Conservation (phyloP, 1,284 basidiomycete genomes). For the Rugosomyces carneus region DNA sequence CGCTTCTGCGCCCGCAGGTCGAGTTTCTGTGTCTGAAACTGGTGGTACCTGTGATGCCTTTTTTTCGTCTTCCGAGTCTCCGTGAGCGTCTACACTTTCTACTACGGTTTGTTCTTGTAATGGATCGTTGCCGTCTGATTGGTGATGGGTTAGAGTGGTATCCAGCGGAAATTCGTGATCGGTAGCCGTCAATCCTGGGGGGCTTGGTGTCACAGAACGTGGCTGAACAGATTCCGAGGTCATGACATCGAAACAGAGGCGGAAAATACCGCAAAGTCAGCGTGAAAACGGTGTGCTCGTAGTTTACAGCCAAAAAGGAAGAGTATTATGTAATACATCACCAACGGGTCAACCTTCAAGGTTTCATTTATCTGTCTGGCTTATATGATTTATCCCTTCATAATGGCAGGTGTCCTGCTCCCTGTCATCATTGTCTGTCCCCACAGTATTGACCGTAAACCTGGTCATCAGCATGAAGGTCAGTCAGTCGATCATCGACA, state of each 20-base stretch:
- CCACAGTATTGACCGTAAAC: too few relatives aligned
- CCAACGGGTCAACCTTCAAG: too few relatives aligned
- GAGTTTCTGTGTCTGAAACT: not conserved
- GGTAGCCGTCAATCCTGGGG: not conserved
- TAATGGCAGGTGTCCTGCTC: too few relatives aligned
- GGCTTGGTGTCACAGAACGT: not conserved
- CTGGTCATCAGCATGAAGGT: too few relatives aligned
- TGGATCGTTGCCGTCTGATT: slow-evolving; percentile 7
- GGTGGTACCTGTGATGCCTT: not conserved
- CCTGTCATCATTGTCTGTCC: too few relatives aligned
- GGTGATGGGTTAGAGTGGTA: not conserved
- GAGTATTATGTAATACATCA: too few relatives aligned
- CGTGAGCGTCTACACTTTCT: slow-evolving; percentile 10
- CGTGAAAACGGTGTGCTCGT: too few relatives aligned
- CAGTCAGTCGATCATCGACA: too few relatives aligned
- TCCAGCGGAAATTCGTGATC: not conserved
- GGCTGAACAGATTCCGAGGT: slow-evolving; percentile 11
- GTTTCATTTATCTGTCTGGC: too few relatives aligned
- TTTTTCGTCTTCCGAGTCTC: slow-evolving; percentile 4
- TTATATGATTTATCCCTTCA: too few relatives aligned
- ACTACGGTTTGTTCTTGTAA: slow-evolving; percentile 12
- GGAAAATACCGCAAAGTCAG: not conserved
- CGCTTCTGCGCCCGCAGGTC: slow-evolving; percentile 1
- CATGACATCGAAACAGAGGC: slow-evolving; percentile 22
- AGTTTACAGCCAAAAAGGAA: too few relatives aligned